Conservation (phyloP, 352 stramenopile genomes). For the Saprolegnia parasitica region DNA sequence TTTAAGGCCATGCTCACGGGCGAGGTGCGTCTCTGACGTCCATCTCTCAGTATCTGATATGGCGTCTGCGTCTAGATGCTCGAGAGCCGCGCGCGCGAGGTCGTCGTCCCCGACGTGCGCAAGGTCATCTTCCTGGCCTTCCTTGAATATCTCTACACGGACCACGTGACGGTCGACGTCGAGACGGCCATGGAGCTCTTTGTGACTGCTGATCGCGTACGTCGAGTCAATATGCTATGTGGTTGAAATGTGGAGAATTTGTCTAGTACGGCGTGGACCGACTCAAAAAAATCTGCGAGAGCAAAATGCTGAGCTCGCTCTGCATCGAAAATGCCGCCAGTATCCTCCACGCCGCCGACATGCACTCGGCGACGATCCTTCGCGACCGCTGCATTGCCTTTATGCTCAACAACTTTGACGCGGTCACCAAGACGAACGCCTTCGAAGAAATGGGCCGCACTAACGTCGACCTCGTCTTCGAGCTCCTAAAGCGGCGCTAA, state of each 20-base stretch:
- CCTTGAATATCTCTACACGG: conserved; percentile 95
- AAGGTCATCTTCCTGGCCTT: conserved; percentile 91
- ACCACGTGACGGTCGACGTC: conserved; percentile 88
- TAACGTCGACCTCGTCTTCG: conserved; percentile 98
- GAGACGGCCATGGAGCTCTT: conserved; percentile 94
- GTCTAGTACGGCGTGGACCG: conserved; percentile 76
- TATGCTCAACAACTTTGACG: conserved; percentile 97
- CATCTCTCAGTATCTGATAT: conserved; percentile 2
- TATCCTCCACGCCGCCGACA: conserved; percentile 95
- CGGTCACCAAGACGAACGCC: conserved; percentile 92
- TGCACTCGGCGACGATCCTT: conserved; percentile 91
- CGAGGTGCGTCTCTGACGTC: conserved; percentile 39
- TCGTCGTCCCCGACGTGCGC: conserved; percentile 90
- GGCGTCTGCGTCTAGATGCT: conserved; percentile 71
- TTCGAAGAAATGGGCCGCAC: conserved; percentile 98
- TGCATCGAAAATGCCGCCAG: conserved; percentile 93
- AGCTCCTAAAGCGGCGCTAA: conserved; percentile 89
- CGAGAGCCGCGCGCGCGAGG: conserved; percentile 79
- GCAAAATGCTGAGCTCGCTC: conserved; percentile 93
- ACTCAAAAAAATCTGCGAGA: conserved; percentile 93
- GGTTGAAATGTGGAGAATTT: neutral
- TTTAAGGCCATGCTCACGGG: conserved; percentile 90
- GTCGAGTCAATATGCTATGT: conserved; percentile 1
- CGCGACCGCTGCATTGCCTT: conserved; percentile 94
- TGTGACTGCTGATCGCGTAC: conserved; percentile 84